Base-by-base conservation (phyloP, 176 grass and related monocot species). In the Aegilops tauschii region DNA sequence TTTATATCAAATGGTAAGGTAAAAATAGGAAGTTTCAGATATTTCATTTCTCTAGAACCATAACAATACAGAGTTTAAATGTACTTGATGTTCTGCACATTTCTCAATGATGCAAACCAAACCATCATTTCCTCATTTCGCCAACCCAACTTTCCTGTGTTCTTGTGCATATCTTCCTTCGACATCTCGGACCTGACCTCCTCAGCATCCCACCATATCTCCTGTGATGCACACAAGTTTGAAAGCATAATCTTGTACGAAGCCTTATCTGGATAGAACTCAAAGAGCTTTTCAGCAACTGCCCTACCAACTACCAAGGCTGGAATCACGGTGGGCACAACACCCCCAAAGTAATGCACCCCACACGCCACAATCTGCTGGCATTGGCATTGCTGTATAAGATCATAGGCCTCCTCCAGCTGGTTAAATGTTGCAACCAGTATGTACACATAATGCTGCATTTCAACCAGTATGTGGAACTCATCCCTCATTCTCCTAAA, bases 281-380 rank as follows among this genome's bases (percentile, higher is more conserved):
- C 82, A 75, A 75, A 79, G 3, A 95, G 90, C 76, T 84, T 95
- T 36, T 88, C 80, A 69, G 90, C 86, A 25, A 86, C 90, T 16
- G 75, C 52, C 54, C 69, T 90, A 16, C 88, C 90, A 82, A 90
- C 31, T 31, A 3, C 30, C 30, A 30, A 3, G 50, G 73, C n/a
- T 83, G 34, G 91, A 89, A 90, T 92, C 56, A 66, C 45, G 86
- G 86, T 95, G 88, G 44, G 89, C 58, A 86, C 49, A 90, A 23
- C 93, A 90, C 31, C 93, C 93, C 90, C 90, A 92, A 77, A 95
- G 85, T 65, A 95, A 90, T 79, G 90, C 90, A 78, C 93, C 93
- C 93, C 90, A 95, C 58, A 95, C 90, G 42, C 93, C 90, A 44
- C 34, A 84, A 73, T 92, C 90, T 78, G 88, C 62, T 20, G 73